A percentile compares a stretch with the other conserved stretches of the same genome.
These are phyloP conservation scores for Boletus smithii DNA, from an alignment of 1,284 basidiomycete genomes.

Conservation along the genomic window DNA sequence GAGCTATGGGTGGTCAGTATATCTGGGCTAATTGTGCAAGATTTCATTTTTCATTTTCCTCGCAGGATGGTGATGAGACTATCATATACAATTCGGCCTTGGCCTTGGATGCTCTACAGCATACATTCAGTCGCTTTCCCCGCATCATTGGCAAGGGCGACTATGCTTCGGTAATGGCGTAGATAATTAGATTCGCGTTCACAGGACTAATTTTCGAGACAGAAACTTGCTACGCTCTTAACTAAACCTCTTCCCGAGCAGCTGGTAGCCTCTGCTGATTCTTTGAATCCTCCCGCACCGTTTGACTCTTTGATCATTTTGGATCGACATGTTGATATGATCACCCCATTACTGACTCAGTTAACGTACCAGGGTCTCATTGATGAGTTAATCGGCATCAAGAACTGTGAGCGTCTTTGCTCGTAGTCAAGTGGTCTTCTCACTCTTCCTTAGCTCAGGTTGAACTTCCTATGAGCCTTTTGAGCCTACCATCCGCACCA, in stretches of 20 bases:
- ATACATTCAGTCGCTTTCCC: conserved; percentile 87
- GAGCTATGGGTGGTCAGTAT: conserved; percentile 79
- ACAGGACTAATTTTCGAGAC: conserved; percentile 11
- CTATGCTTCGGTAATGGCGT: conserved; percentile 71
- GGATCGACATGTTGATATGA: conserved; percentile 92
- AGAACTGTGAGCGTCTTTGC: conserved; percentile 62
- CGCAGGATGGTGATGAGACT: conserved; percentile 90
- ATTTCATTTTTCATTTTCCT: conserved; percentile 2
- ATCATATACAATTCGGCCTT: conserved; percentile 86
- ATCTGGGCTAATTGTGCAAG: neutral
- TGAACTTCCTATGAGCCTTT: conserved; percentile 80
- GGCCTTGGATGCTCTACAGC: conserved; percentile 83
- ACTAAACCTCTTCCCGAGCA: conserved; percentile 54
- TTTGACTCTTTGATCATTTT: conserved; percentile 89
- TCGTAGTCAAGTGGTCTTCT: conserved; percentile 5
- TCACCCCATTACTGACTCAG: conserved; percentile 93
- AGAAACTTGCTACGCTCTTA: conserved; percentile 79
- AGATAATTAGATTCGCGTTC: conserved; percentile 1
- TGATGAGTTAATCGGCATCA: conserved; percentile 91
- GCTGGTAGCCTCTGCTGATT: conserved; percentile 27
- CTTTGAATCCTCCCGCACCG: conserved; percentile 45
- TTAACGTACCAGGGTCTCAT: conserved; percentile 96
- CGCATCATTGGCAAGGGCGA: conserved; percentile 94
- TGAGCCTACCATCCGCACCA: conserved; percentile 51
- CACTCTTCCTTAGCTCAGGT: conserved; percentile 67